Evolutionary conservation across 768 basidiomycete genomes (phyloP).

Genomic region (Psilocybe cubensis): DNA sequence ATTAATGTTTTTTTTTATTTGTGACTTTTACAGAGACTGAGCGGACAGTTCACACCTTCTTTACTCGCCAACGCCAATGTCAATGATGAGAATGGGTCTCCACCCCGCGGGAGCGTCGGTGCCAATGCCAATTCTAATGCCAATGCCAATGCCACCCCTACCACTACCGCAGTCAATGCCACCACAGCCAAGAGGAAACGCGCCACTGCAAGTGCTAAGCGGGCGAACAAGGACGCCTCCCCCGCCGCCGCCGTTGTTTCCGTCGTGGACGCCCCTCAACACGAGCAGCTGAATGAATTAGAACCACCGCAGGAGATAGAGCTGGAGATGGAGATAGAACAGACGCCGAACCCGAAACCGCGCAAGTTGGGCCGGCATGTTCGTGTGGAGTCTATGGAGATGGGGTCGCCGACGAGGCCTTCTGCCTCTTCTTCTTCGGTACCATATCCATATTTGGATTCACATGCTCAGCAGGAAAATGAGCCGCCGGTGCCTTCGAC

Average conservation of each 20-base stretch:
- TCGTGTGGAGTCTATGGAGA: constrained; percentile 20
- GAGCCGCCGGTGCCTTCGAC: too few relatives aligned
- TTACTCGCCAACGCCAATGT: constrained; percentile 20
- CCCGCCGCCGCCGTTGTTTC: not conserved
- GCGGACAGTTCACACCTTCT: constrained; percentile 26
- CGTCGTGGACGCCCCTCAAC: not conserved
- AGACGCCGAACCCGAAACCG: constrained; percentile 64
- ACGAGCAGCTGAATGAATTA: not conserved
- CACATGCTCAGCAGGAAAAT: too few relatives aligned
- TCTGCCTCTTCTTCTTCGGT: constrained; percentile 11
- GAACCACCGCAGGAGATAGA: constrained; percentile 17
- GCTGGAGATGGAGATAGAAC: constrained; percentile 39
- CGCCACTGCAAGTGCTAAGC: constrained; percentile 9
- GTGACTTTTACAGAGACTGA: constrained; percentile 7
- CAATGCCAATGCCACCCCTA: too few relatives aligned
- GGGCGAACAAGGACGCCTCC: constrained; percentile 1
- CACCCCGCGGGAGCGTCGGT: too few relatives aligned
- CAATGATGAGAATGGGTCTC: too few relatives aligned
- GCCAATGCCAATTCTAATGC: too few relatives aligned
- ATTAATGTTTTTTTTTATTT: not conserved
- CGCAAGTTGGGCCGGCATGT: constrained; percentile 47
- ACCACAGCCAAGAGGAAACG: constrained; percentile 42
- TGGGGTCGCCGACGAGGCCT: constrained; percentile 32
- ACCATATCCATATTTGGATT: too few relatives aligned
- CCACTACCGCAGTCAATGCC: too few relatives aligned